phyloP scores from a whole-genome alignment of 306 rosid genomes.

The Carpinus fangiana region DNA sequence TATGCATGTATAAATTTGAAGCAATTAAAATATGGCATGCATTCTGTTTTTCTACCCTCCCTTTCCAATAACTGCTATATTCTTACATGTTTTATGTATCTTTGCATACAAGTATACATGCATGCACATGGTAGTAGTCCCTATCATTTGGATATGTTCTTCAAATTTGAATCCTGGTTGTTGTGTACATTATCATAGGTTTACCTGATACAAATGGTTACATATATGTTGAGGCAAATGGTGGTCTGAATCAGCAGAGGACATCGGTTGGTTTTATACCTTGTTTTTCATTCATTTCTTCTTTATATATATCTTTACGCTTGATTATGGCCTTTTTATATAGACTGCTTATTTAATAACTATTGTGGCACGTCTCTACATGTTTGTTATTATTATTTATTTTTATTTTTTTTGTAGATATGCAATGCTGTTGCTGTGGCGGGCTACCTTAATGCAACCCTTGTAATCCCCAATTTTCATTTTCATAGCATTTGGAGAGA shows the following conservation, averaged over 20 bases:
- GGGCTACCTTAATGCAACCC: constrained; percentile 97
- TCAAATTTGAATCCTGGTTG: constrained; percentile 8
- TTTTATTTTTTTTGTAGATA: constrained; percentile 43
- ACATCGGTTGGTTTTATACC: constrained; percentile 69
- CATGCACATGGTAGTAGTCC: not conserved
- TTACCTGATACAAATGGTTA: constrained; percentile 89
- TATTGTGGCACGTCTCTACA: constrained; percentile 25
- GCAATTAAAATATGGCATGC: not conserved
- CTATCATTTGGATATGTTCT: constrained; percentile 3
- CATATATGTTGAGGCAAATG: constrained; percentile 94
- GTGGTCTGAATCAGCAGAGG: constrained; percentile 96
- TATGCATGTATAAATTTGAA: not conserved
- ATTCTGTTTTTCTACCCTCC: not conserved
- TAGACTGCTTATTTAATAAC: constrained; percentile 18
- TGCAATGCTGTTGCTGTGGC: constrained; percentile 99
- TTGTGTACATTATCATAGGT: constrained; percentile 40
- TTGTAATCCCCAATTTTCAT: constrained; percentile 91
- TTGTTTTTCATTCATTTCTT: constrained; percentile 21
- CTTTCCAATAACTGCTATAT: not conserved
- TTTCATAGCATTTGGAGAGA: constrained; percentile 99
- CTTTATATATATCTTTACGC: not conserved
- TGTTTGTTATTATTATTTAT: constrained; percentile 29
- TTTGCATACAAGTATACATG: not conserved
- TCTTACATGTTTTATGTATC: not conserved
- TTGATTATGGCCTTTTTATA: constrained; percentile 7